Conservation (phyloP, 768 basidiomycete species). For the Gelatoporia subvermispora region DNA sequence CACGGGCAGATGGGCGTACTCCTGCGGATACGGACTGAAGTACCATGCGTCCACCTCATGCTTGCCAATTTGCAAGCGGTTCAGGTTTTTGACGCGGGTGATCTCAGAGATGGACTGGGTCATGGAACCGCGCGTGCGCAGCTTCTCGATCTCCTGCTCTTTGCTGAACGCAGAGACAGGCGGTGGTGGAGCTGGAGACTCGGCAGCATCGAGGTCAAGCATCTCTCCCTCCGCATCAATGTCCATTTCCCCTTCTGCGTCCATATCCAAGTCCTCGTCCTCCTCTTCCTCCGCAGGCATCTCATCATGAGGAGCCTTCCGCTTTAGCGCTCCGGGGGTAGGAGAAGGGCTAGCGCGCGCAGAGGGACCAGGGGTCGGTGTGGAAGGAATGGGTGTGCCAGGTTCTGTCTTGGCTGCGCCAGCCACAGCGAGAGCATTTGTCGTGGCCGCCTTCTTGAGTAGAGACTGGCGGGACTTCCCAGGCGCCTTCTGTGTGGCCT, state of each 20-base stretch:
- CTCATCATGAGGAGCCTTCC: conserved; percentile 63
- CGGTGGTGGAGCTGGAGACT: conserved; percentile 45
- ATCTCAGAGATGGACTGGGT: conserved; percentile 98
- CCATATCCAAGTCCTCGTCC: conserved; percentile 45
- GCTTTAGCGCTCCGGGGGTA: conserved; percentile 58
- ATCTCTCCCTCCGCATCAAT: conserved; percentile 44
- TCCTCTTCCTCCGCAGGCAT: conserved; percentile 37
- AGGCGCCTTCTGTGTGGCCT: conserved; percentile 54
- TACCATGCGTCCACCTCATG: conserved; percentile 99
- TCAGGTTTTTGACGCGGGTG: conserved; percentile 96
- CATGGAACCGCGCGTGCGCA: conserved; percentile 97
- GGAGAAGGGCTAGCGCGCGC: conserved; percentile 49
- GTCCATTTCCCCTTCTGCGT: conserved; percentile 53
- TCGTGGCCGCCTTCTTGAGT: conserved; percentile 61
- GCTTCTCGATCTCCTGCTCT: conserved; percentile 97
- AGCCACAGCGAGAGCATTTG: conserved; percentile 28
- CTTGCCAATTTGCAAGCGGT: conserved; percentile 91
- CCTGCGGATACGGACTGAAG: conserved; percentile 97
- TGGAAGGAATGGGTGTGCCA: conserved; percentile 19
- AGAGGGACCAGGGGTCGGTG: conserved; percentile 20
- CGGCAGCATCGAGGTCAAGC: conserved; percentile 55
- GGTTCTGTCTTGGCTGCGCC: conserved; percentile 15
- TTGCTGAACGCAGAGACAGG: conserved; percentile 78
- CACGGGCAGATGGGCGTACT: conserved; percentile 92
- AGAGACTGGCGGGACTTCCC: conserved; percentile 56